These are phyloP conservation scores for Salix brachista DNA, from an alignment of 345 rosid species.

Conservation along the genomic window DNA sequence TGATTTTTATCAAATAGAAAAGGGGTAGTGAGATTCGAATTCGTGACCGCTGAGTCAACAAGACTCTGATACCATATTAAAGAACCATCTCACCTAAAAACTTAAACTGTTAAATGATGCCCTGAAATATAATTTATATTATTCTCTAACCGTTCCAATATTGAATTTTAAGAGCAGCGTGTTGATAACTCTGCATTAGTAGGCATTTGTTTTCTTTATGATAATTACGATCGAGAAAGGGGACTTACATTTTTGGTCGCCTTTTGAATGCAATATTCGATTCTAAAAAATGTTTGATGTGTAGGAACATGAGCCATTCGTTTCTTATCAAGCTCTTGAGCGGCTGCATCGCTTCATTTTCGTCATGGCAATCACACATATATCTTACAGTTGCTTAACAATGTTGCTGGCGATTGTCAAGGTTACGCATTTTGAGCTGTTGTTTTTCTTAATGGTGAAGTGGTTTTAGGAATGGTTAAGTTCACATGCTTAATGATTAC, in stretches of 20 bases:
- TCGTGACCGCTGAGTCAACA: too few species aligned
- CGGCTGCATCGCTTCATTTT: conserved; percentile 96
- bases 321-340: conserved; percentile 87
- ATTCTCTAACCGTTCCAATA: too few species aligned
- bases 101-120: too few species aligned
- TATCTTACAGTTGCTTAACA: conserved; percentile 92
- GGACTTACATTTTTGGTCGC: not conserved
- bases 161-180: not conserved
- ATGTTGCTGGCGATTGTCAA: conserved; percentile 92
- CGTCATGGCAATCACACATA: conserved; percentile 93
- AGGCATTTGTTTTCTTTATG: not conserved
- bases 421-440: conserved; percentile 37
- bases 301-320: conserved; percentile 88
- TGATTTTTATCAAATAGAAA: too few species aligned
- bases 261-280: not conserved
- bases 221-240: not conserved
- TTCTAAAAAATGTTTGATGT: conserved; percentile 12
- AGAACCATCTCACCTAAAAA: too few species aligned
- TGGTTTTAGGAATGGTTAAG: not conserved
- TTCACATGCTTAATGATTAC: not conserved
- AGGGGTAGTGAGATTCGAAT: too few species aligned
- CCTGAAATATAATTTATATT: too few species aligned
- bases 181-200: not conserved
- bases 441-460: not conserved
- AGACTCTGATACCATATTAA: too few species aligned